A percentile compares a stretch with the other conserved stretches of the same genome.
phyloP scores from a whole-genome alignment of 2,329 filamentous ascomycete species.

The Cordyceps cicadae region DNA sequence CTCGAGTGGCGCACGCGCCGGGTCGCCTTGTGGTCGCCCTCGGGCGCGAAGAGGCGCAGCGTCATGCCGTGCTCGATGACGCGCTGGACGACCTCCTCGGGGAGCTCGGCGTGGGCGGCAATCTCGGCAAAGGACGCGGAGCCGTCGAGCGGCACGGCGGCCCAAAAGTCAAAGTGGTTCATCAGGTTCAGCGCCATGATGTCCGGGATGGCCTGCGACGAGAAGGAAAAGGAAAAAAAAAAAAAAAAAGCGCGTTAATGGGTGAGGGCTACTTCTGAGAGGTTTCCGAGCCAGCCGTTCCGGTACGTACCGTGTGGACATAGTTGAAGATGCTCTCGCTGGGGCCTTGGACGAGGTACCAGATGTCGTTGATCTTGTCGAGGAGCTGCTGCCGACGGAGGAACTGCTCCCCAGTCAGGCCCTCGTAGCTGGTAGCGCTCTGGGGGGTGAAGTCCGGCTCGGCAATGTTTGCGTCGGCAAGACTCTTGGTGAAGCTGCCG shows the following conservation, averaged over 20 bases:
- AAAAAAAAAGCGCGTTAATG: no score
- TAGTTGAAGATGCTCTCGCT: constrained; percentile 43
- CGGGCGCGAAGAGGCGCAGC: constrained; percentile 28
- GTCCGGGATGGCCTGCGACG: constrained; percentile 34
- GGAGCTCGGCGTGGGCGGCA: constrained; percentile 28
- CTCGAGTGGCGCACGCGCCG: constrained; percentile 28
- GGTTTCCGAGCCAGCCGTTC: background rate
- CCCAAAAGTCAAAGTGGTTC: constrained; percentile 46
- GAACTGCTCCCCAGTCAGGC: constrained; percentile 35
- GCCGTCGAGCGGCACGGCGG: constrained; percentile 38
- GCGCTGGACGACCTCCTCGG: constrained; percentile 29
- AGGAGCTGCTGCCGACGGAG: constrained; percentile 34
- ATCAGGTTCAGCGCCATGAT: constrained; percentile 36
- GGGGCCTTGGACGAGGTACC: constrained; percentile 37
- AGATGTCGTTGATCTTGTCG: constrained; percentile 38
- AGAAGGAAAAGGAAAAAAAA: no score
- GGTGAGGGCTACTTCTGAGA: background rate
- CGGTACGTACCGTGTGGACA: constrained; percentile 27
- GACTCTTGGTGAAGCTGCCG: constrained; percentile 29
- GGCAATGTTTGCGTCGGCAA: constrained; percentile 34
- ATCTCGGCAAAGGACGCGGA: constrained; percentile 35
- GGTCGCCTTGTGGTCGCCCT: constrained; percentile 17
- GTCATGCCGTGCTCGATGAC: constrained; percentile 31
- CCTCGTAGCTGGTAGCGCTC: constrained; percentile 33
- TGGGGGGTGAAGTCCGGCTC: constrained; percentile 35